Evolutionary conservation across 2,329 filamentous ascomycete genomes (phyloP), one percentile per base, ranked within the genome.

Genomic region (Botryotinia globosa): DNA sequence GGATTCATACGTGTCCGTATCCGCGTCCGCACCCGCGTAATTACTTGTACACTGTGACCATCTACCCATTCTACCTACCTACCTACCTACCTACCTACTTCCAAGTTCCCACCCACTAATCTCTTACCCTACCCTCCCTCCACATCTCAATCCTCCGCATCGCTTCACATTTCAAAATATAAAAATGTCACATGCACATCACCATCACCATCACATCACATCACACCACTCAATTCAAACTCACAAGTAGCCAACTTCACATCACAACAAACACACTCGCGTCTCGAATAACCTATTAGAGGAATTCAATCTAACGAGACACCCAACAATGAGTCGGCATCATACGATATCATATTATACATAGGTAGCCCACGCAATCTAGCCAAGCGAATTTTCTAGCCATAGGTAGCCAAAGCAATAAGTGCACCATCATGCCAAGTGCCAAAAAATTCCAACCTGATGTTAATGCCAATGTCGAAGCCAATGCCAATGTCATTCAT

Each of bases 391-490:
- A 16, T n/a, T n/a, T 54, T 54, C 25, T 32, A 63, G 59, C 59
- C 37, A 63, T 66, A 66, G 63, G 44, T 66, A 66, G 63, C 63
- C 63, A 66, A 66, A 66, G 64, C 45, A 66, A 66, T 20, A 32
- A n/a, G 6, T 54, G 32, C 25, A 37, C 2, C 37, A 42, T 18
- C 25, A 66, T 66, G 45, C 45, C 25, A 51, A 51, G 16, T 37
- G 34, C 44, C 44, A 22, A 37, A 37, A 37, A 66, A 18, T 51
- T 14, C 56, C 58, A 61, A 61, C 32, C 48, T 61, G 32, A 61
- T 61, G 34, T 25, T 51, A 51, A n/a, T 51, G 48, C 48, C 25
- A 51, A 25, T 25, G 7, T 51, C 48, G 4, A 45, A 22, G 44
- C 44, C 44, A 51, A 51, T 51, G 22, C 45, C 22, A 51, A 25